Evolutionary conservation across 2,329 filamentous ascomycete genomes (phyloP).

Genomic region (Phaeomoniella chlamydospora): DNA sequence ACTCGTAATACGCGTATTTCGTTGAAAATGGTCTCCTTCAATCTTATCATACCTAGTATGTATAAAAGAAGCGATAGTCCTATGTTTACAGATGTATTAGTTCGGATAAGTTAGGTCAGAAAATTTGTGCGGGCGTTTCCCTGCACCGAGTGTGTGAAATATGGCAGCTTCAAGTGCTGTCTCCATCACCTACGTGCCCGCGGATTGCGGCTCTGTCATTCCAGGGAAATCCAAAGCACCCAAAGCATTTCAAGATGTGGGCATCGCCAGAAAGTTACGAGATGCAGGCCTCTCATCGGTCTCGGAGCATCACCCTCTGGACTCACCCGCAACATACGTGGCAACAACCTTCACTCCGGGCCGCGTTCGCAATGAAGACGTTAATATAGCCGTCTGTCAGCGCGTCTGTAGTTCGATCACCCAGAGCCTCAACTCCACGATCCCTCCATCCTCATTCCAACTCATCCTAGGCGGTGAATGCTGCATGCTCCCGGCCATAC

Average conservation of each 20-base stretch:
- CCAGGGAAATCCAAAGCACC: constrained; percentile 6
- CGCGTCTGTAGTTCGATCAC: constrained; percentile 1
- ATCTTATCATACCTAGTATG: too few relatives aligned
- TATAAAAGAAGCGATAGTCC: too few relatives aligned
- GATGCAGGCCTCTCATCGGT: constrained; percentile 2
- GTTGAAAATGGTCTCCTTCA: too few relatives aligned
- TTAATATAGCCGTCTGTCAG: constrained; percentile 2
- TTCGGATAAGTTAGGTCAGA: too few relatives aligned
- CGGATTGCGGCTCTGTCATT: constrained; percentile 5
- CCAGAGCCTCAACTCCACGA: not conserved
- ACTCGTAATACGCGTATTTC: too few relatives aligned
- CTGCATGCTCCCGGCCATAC: constrained; percentile 4
- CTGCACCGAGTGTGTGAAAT: too few relatives aligned
- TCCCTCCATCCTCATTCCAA: constrained; percentile 2
- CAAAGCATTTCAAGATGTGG: constrained; percentile 3
- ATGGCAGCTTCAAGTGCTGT: too few relatives aligned
- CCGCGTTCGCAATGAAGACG: constrained; percentile 5
- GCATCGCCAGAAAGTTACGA: constrained; percentile 2
- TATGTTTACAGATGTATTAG: too few relatives aligned
- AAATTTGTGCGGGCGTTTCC: too few relatives aligned
- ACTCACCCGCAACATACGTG: constrained; percentile 2
- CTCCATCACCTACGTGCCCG: constrained; percentile 4
- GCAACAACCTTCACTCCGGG: constrained; percentile 1
- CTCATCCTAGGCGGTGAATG: constrained; percentile 6
- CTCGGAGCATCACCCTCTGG: constrained; percentile 3